Base-by-base conservation (phyloP, 306 rosid species). In the Vicia sativa region DNA sequence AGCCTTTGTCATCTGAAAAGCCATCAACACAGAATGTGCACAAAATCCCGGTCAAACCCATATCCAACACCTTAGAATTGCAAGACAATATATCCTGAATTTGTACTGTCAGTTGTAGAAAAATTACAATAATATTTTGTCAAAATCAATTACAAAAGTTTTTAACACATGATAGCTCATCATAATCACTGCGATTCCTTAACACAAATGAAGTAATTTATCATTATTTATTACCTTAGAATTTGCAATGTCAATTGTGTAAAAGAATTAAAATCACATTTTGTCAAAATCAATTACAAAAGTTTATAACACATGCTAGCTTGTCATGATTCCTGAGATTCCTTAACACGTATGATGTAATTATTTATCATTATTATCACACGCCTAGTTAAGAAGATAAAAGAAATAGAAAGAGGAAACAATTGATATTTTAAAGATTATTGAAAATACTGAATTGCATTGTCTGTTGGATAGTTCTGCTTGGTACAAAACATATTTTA, bases 1-100 rank as follows among this genome's bases (percentile, higher is more conserved):
- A 72, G 96, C 89, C 84, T 88, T 88, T 35, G 92, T 86, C 99
- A 95, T 95, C 99, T 95, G 83, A 53, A 80, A 73, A 62, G 60
- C 46, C 87, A 85, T 60, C 68, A 79, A 77, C 55, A 62, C 53
- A 60, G 21, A 70, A 65, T 70, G 59, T 61, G 72, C 68, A 78
- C 68, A 58, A 16, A 68, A 43, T 70, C 55, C 21, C 44, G 54
- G 53, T 72, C 79, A 72, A 69, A 52, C 64, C 52, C 50, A 14
- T 37, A 65, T 65, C 71, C 42, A 70, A 67, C 62, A 45, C 68
- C 11, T 58, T 60, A 65, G 56, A 62, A 75, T 66, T 59, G 65
- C 37, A 59, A 65, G 50, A 71, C 62, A 44, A 63, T 44, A 66
- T 43, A 62, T 62, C 38, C 62, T 1, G 61, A 79, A 49, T 43